Conservation (phyloP, 805 yeast genomes). For the Torulaspora indica region DNA sequence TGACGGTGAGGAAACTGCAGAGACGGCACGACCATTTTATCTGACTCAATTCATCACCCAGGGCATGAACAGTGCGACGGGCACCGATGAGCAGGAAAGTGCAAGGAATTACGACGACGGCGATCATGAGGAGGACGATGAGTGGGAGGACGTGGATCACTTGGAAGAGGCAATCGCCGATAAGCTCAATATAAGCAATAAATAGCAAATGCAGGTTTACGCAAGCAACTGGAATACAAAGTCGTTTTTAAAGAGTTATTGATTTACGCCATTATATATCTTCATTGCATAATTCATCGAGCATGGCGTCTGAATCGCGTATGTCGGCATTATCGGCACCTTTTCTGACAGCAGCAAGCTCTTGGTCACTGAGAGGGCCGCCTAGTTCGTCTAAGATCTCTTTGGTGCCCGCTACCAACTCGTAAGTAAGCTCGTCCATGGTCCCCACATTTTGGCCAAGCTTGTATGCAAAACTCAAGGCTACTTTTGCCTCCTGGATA, state of each 20-base stretch:
- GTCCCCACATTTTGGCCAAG: conserved; percentile 41
- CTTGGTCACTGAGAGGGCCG: conserved; percentile 48
- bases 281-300: conserved; percentile 5
- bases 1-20: conserved; percentile 22
- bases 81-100: conserved; percentile 8
- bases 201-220: conserved; percentile 1
- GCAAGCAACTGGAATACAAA: not conserved
- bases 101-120: conserved; percentile 22
- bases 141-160: conserved; percentile 40
- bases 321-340: conserved; percentile 40
- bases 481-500: conserved; percentile 37
- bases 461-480: conserved; percentile 40
- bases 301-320: conserved; percentile 25
- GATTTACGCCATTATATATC: conserved; percentile 3
- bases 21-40: conserved; percentile 42
- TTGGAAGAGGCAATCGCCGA: conserved; percentile 29
- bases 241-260: not conserved
- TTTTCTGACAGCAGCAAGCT: conserved; percentile 30
- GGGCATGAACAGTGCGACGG: conserved; percentile 18
- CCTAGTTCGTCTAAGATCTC: conserved; percentile 54
- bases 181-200: conserved; percentile 11
- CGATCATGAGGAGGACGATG: conserved; percentile 27
- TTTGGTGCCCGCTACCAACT: conserved; percentile 50
- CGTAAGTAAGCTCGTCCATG: conserved; percentile 51
- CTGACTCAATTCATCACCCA: conserved; percentile 37